phyloP scores from a whole-genome alignment of 768 basidiomycete genomes.

The Leccinellum rugosiceps region DNA sequence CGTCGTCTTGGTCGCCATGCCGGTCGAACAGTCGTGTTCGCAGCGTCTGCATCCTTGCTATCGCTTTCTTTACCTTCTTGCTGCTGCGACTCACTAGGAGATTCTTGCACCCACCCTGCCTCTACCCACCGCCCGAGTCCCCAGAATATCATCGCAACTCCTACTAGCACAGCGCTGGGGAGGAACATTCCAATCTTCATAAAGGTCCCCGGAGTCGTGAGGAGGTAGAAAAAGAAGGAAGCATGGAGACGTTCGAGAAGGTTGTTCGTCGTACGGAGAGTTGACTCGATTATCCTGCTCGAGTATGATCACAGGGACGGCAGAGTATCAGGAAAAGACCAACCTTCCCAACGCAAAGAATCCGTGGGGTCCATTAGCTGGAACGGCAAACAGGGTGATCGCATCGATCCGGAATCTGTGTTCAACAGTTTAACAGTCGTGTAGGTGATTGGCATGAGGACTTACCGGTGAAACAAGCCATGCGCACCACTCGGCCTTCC shows the following conservation, averaged over 20 bases:
- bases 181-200: slow-evolving; percentile 90
- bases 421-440: neutral
- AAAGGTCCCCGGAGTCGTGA: slow-evolving; percentile 54
- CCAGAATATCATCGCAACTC: slow-evolving; percentile 79
- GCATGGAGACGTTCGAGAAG: slow-evolving; percentile 94
- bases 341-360: slow-evolving; percentile 91
- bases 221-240: slow-evolving; percentile 94
- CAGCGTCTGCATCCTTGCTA: slow-evolving; percentile 8
- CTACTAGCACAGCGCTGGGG: slow-evolving; percentile 81
- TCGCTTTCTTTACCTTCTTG: slow-evolving; percentile 3
- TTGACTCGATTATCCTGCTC: slow-evolving; percentile 77
- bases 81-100: slow-evolving; percentile 1
- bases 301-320: neutral
- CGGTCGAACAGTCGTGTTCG: neutral
- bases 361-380: slow-evolving; percentile 89
- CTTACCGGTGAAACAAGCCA: slow-evolving; percentile 84
- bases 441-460: slow-evolving; percentile 17
- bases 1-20: slow-evolving; percentile 36
- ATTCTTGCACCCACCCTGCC: slow-evolving; percentile 49
- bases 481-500: slow-evolving; percentile 88
- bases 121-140: slow-evolving; percentile 75
- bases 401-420: slow-evolving; percentile 90
- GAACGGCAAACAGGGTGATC: slow-evolving; percentile 84
- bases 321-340: slow-evolving; percentile 21
- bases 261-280: slow-evolving; percentile 88